Evolutionary conservation across 768 basidiomycete species (phyloP), one percentile per base, ranked within the genome.

Genomic region (Podaxis mareebaensis): DNA sequence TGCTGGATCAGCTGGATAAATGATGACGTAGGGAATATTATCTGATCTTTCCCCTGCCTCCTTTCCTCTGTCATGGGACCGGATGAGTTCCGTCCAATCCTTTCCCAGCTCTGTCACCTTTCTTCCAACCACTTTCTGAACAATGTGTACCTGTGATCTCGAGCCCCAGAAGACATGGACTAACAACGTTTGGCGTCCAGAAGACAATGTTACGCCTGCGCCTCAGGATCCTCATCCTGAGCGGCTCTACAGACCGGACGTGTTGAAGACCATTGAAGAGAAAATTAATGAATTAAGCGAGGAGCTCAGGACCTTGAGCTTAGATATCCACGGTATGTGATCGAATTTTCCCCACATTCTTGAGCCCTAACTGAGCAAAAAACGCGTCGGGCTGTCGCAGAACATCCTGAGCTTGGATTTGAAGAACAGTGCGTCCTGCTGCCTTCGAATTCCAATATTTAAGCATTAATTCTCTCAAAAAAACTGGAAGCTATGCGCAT

Each of bases 321-420:
- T 90, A 33, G 87, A 90, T 68, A 91, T 94, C 20, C 90, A 89
- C 65, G 83, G 91, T 89, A 68, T 42, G 80, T 56, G 36, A 15
- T 38, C 4, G 17, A 8, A 17, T 17, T 28, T 30, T 60, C 3
- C 17, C 24, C 10, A 12, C 39, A n/a, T 40, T 26, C 44, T 15
- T 12, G 12, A 22, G 11, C 13, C 12, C 20, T 24, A 28, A 53
- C 38, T 39, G 26, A 40, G 13, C n/a, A 24, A 26, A 28, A 22
- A 24, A 30, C 26, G 20, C 44, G 17, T 42, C 10, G 44, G 4
- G 20, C 44, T 58, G 15, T 24, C 64, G 6, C 68, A 92, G 91
- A 78, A 17, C 87, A 88, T 66, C 91, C 91, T 1, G 91, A 93
- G 71, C 75, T 91, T 13, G 79, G 72, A 52, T 92, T 83, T 65